Conservation (phyloP, 495 filamentous ascomycete species). For the Hypoxylon intermedium region DNA sequence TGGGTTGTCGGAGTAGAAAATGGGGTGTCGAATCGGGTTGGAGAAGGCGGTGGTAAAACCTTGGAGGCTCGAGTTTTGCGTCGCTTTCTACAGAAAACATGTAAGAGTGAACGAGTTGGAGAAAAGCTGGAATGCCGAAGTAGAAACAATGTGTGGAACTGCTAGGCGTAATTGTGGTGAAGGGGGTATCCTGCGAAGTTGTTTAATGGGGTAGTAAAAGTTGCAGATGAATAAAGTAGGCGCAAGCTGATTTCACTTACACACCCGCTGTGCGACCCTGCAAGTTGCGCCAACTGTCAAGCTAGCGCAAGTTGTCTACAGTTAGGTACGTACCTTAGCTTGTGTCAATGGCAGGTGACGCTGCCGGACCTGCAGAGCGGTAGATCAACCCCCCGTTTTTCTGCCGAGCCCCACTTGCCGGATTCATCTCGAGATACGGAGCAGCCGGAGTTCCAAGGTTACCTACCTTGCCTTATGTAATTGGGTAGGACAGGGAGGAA, state of each 20-base stretch:
- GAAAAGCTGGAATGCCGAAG: neutral
- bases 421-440: too few species aligned
- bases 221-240: neutral
- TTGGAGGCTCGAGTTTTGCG: neutral
- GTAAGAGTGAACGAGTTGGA: neutral
- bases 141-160: neutral
- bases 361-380: conserved; percentile 7
- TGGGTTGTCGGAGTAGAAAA: neutral
- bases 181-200: neutral
- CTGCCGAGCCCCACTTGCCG: too few species aligned
- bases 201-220: conserved; percentile 1
- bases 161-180: neutral
- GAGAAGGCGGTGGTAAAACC: neutral
- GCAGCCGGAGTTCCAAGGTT: too few species aligned
- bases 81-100: neutral
- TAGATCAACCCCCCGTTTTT: neutral
- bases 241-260: conserved; percentile 26
- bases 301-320: neutral
- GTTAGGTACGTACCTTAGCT: conserved; percentile 1
- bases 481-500: too few species aligned
- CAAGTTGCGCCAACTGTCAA: conserved; percentile 8
- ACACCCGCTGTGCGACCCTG: conserved; percentile 16
- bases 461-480: too few species aligned
- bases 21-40: neutral
- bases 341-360: conserved; percentile 8